phyloP scores from a whole-genome alignment of 2,329 filamentous ascomycete genomes.

The Penicillium fuscoglaucum region DNA sequence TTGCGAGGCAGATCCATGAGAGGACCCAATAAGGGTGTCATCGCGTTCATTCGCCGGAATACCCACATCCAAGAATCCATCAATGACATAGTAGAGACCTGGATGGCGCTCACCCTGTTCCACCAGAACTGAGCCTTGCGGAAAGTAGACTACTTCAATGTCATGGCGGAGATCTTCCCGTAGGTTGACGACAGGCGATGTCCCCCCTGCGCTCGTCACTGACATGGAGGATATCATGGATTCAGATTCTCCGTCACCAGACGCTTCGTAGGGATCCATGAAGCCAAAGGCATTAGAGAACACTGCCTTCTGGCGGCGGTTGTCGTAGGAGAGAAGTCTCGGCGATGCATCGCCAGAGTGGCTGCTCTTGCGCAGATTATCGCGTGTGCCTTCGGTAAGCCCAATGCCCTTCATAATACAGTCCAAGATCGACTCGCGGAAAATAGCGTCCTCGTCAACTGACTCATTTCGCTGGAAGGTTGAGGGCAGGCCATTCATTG shows the following conservation, averaged over 20 bases:
- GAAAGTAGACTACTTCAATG: constrained; percentile 96
- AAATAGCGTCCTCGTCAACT: constrained; percentile 82
- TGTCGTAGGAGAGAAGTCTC: constrained; percentile 78
- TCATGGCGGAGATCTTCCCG: constrained; percentile 84
- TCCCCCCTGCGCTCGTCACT: constrained; percentile 62
- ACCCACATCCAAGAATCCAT: constrained; percentile 93
- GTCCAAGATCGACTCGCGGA: constrained; percentile 85
- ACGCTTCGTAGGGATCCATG: constrained; percentile 77
- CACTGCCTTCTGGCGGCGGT: constrained; percentile 72
- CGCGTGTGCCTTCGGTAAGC: constrained; percentile 64
- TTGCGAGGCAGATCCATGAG: constrained; percentile 30
- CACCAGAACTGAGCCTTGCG: constrained; percentile 87
- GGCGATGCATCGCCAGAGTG: constrained; percentile 83
- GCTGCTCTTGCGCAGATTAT: constrained; percentile 60
- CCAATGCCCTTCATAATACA: constrained; percentile 96
- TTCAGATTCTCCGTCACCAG: constrained; percentile 77
- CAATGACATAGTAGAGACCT: constrained; percentile 94
- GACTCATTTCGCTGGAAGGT: constrained; percentile 72
- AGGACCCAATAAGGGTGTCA: constrained; percentile 41
- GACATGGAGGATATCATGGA: constrained; percentile 71
- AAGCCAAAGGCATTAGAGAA: constrained; percentile 89
- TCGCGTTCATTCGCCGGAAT: constrained; percentile 69
- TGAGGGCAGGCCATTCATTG: constrained; percentile 31
- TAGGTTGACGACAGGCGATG: constrained; percentile 64
- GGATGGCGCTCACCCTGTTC: constrained; percentile 97